Conservation (phyloP, 768 basidiomycete species). For the Trametes meyenii region DNA sequence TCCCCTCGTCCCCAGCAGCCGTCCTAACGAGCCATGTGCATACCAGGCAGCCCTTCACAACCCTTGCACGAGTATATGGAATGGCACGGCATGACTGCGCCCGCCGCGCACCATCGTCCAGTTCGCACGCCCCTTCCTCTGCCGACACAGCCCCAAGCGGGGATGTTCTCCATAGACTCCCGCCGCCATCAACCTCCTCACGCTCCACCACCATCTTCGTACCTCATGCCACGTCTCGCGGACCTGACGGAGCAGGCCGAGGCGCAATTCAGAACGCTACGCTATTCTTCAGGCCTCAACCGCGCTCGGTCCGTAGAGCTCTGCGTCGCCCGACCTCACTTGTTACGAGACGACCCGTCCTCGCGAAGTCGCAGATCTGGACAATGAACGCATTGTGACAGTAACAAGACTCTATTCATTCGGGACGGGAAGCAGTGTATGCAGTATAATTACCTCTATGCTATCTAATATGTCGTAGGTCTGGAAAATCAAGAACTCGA, state of each 20-base stretch:
- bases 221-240: constrained; percentile 3
- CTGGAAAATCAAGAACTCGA: too few relatives aligned
- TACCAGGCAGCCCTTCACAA: background rate
- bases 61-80: constrained; percentile 1
- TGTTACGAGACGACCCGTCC: too few relatives aligned
- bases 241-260: background rate
- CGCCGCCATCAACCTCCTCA: background rate
- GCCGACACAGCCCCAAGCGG: background rate
- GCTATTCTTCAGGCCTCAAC: background rate
- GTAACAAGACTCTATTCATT: background rate
- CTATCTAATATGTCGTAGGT: background rate
- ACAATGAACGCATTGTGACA: background rate
- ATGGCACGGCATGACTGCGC: constrained; percentile 1
- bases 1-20: background rate
- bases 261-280: background rate
- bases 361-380: too few relatives aligned
- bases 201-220: constrained; percentile 1
- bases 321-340: background rate
- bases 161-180: background rate
- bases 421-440: too few relatives aligned
- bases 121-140: background rate
- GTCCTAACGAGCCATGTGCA: background rate
- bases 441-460: background rate
- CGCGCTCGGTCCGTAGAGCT: background rate
- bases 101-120: background rate